Conservation (phyloP, 1,284 basidiomycete genomes). For the Trichosporon ovoides region DNA sequence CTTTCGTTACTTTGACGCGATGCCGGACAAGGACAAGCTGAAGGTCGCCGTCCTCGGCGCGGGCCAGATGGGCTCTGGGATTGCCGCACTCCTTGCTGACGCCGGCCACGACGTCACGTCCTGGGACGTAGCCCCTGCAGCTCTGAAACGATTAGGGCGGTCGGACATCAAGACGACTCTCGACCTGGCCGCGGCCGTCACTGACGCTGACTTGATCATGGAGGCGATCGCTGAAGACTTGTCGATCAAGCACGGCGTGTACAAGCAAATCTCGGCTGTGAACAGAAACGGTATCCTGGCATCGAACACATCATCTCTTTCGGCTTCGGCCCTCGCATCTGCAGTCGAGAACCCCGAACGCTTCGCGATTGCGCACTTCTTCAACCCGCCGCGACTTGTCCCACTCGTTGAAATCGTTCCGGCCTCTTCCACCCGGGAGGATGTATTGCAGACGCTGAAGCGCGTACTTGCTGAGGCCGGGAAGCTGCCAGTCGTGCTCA, state of each 20-base stretch:
- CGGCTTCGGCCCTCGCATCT: not conserved
- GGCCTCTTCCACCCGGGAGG: not conserved
- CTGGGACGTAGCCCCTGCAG: constrained; percentile 4
- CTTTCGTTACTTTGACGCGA: not conserved
- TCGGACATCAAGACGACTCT: not conserved
- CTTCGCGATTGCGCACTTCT: constrained; percentile 19
- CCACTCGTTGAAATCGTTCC: constrained; percentile 17
- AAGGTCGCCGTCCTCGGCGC: constrained; percentile 13
- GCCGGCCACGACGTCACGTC: constrained; percentile 8
- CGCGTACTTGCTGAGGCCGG: constrained; percentile 1
- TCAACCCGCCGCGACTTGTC: constrained; percentile 13
- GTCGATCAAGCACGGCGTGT: constrained; percentile 9
- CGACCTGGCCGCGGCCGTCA: constrained; percentile 8
- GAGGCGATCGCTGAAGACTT: constrained; percentile 18
- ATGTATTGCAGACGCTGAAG: constrained; percentile 5
- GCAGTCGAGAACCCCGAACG: constrained; percentile 1
- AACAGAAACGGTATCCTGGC: constrained; percentile 12
- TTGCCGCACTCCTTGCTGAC: constrained; percentile 11
- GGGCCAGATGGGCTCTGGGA: constrained; percentile 12
- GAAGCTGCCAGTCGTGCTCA: constrained; percentile 14
- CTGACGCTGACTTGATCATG: constrained; percentile 9
- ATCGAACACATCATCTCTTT: constrained; percentile 14
- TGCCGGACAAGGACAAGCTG: not conserved
- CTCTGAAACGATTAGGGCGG: not conserved
- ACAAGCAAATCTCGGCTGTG: constrained; percentile 1